A percentile compares a stretch with the other conserved stretches of the same genome.
Evolutionary conservation across 805 yeast genomes (phyloP).

Genomic region (Metschnikowia santaceciliae): DNA sequence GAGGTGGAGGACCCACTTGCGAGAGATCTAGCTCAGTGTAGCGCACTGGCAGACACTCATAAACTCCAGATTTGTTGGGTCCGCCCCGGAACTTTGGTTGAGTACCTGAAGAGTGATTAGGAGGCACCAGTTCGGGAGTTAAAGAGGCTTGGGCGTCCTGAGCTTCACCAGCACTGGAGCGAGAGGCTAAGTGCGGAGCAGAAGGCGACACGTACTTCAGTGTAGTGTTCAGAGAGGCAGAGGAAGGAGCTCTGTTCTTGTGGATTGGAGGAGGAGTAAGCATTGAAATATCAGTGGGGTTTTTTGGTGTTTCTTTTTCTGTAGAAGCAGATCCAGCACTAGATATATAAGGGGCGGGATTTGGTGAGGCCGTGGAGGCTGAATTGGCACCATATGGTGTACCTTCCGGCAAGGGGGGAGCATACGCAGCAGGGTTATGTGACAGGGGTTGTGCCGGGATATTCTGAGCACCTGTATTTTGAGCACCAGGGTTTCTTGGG

Average conservation of each 20-base stretch:
- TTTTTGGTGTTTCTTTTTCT: conserved; percentile 6
- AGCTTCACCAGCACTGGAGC: not conserved
- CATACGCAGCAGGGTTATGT: no score
- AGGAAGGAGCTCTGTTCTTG: conserved; percentile 13
- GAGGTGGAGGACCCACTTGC: conserved; percentile 47
- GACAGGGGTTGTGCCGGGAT: no score
- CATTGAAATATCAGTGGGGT: conserved; percentile 32
- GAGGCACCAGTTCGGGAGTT: not conserved
- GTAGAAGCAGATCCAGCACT: not conserved
- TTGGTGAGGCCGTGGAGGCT: no score
- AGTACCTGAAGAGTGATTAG: conserved; percentile 4
- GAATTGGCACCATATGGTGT: no score
- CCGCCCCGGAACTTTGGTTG: not conserved
- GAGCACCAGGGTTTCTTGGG: not conserved
- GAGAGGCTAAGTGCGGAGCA: conserved; percentile 5
- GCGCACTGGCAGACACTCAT: conserved; percentile 10
- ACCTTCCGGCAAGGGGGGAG: no score
- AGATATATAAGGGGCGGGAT: no score
- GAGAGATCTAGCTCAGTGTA: conserved; percentile 31
- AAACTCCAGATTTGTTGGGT: not conserved
- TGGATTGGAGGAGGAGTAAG: conserved; percentile 44
- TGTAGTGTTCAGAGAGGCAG: not conserved
- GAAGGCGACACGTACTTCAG: not conserved
- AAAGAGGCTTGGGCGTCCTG: not conserved
- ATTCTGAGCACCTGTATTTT: no score